phyloP scores from a whole-genome alignment of 371 early-diverging fungal genomes.

The Dentiscutata heterogama region DNA sequence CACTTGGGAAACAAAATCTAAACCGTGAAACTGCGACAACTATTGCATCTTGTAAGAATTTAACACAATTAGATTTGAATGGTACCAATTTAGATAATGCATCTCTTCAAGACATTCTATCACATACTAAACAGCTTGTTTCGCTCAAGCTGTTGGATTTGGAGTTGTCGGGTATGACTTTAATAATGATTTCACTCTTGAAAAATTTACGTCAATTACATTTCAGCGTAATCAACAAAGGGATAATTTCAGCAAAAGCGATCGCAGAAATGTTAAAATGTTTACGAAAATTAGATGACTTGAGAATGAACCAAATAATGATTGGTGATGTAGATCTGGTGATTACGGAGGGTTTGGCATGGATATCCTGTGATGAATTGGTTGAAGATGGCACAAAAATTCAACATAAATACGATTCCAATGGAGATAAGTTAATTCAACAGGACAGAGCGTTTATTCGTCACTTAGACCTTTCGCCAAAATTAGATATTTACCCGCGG shows the following conservation, averaged over 20 bases:
- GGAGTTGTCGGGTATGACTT: not conserved
- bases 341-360: not conserved
- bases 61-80: constrained; percentile 14
- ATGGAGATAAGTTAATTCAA: not conserved
- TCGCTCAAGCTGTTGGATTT: constrained; percentile 22
- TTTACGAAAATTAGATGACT: constrained; percentile 24
- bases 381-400: not conserved
- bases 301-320: constrained; percentile 34
- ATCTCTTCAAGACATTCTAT: constrained; percentile 6
- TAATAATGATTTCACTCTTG: constrained; percentile 2
- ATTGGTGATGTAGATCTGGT: constrained; percentile 20
- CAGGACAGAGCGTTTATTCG: not conserved
- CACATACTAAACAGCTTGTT: not conserved
- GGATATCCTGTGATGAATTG: not conserved
- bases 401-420: not conserved
- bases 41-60: constrained; percentile 9
- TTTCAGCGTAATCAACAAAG: constrained; percentile 1
- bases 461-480: constrained; percentile 27
- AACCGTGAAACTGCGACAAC: constrained; percentile 1
- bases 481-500: constrained; percentile 23
- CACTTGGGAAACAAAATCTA: constrained; percentile 16
- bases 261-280: constrained; percentile 3
- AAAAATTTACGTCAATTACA: constrained; percentile 21
- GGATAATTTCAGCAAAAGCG: not conserved
- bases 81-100: constrained; percentile 23